A percentile compares a stretch with the other conserved stretches of the same genome.
These are phyloP conservation scores for Lyophyllum shimeji DNA, from an alignment of 768 basidiomycete genomes.

Conservation along the genomic window DNA sequence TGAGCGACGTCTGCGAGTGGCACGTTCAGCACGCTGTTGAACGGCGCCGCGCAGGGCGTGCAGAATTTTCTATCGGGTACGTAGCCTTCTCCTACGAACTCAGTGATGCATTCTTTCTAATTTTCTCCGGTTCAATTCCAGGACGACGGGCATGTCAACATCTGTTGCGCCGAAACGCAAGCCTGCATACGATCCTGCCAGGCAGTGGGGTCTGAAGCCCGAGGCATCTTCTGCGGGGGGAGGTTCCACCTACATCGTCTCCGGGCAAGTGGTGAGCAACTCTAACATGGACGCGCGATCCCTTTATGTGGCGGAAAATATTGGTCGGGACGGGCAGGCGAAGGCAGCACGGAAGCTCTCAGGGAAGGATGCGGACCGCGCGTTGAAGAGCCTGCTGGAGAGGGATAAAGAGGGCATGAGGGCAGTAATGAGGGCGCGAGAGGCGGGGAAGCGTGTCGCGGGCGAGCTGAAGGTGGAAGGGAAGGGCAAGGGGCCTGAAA, in stretches of 20 bases:
- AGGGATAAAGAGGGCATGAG: slow-evolving; percentile 70
- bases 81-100: slow-evolving; percentile 20
- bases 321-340: slow-evolving; percentile 81
- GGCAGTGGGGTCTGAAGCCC: slow-evolving; percentile 78
- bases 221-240: slow-evolving; percentile 26
- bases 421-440: slow-evolving; percentile 60
- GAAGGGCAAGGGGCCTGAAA: slow-evolving; percentile 19
- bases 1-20: slow-evolving; percentile 87
- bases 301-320: slow-evolving; percentile 62
- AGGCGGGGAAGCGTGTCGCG: slow-evolving; percentile 29
- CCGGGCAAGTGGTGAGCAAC: slow-evolving; percentile 71
- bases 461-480: slow-evolving; percentile 15
- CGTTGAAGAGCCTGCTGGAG: slow-evolving; percentile 58
- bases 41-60: slow-evolving; percentile 66
- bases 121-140: slow-evolving; percentile 24
- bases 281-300: slow-evolving; percentile 35
- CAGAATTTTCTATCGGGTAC: slow-evolving; percentile 86
- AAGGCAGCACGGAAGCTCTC: slow-evolving; percentile 64
- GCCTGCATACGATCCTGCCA: slow-evolving; percentile 60
- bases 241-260: slow-evolving; percentile 76
- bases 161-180: slow-evolving; percentile 51
- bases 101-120: background rate
- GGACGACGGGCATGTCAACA: slow-evolving; percentile 72
- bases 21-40: slow-evolving; percentile 85
- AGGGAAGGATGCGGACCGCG: slow-evolving; percentile 58